These are phyloP conservation scores for Penicillium griseofulvum DNA, from an alignment of 2,329 filamentous ascomycete genomes.

Conservation along the genomic window DNA sequence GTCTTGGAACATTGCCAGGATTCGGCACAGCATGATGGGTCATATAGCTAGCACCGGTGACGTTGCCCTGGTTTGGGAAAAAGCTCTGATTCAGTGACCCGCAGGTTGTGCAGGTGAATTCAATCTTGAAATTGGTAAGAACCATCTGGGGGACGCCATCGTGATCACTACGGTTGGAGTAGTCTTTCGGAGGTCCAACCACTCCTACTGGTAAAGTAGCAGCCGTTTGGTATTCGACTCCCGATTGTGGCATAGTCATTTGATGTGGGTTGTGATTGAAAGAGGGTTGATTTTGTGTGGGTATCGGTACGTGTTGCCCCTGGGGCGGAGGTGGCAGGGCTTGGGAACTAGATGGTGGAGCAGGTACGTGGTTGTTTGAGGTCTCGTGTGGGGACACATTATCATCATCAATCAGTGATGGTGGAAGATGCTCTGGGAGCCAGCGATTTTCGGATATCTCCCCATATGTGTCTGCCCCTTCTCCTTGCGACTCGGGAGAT, in stretches of 20 bases:
- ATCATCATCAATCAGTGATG: conserved; percentile 28
- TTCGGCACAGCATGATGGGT: conserved; percentile 23
- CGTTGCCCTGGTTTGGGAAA: conserved; percentile 39
- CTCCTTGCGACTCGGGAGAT: conserved; percentile 27
- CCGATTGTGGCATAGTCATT: conserved; percentile 23
- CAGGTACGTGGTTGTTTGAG: conserved; percentile 18
- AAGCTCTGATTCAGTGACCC: conserved; percentile 41
- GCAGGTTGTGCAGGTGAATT: conserved; percentile 41
- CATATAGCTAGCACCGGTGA: conserved; percentile 31
- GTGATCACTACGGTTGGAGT: conserved; percentile 26
- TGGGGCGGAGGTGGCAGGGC: conserved; percentile 22
- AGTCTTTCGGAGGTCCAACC: conserved; percentile 24
- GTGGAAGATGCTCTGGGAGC: conserved; percentile 31
- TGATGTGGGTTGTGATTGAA: conserved; percentile 24
- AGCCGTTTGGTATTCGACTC: conserved; percentile 22
- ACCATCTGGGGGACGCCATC: conserved; percentile 29
- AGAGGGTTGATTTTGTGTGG: conserved; percentile 21
- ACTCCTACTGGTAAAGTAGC: conserved; percentile 19
- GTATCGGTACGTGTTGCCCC: conserved; percentile 22
- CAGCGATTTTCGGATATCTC: conserved; percentile 34
- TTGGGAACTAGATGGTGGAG: conserved; percentile 21
- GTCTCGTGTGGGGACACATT: conserved; percentile 24
- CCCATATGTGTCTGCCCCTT: conserved; percentile 25
- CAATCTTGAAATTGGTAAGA: conserved; percentile 41
- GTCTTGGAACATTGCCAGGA: conserved; percentile 17